These are phyloP conservation scores for Aphanomyces stellatus DNA, from an alignment of 352 stramenopile genomes.

Conservation along the genomic window DNA sequence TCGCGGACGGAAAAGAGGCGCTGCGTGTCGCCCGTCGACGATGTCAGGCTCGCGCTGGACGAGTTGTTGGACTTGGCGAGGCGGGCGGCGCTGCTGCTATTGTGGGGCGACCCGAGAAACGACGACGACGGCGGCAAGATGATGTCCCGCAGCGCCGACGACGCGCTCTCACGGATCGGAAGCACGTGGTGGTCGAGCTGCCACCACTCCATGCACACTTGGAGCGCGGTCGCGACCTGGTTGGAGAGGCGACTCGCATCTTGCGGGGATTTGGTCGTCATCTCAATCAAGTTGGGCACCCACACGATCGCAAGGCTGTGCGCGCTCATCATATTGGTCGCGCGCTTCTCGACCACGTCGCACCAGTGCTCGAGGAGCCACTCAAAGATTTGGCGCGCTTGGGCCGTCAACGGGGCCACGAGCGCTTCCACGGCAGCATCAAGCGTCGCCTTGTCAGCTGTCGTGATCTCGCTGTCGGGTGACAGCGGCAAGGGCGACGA, in stretches of 20 bases:
- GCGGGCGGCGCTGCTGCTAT: too few species aligned
- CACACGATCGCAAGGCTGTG: constrained; percentile 46
- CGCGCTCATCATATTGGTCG: constrained; percentile 41
- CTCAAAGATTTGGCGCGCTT: constrained; percentile 35
- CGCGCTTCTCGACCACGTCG: constrained; percentile 32
- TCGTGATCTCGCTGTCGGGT: background rate
- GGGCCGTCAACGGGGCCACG: constrained; percentile 25
- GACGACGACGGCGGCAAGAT: too few species aligned
- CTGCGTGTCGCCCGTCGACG: background rate
- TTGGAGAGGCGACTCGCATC: constrained; percentile 22
- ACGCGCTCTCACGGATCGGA: too few species aligned
- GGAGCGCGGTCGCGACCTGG: constrained; percentile 33
- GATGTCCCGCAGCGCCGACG: too few species aligned
- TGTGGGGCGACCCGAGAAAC: too few species aligned
- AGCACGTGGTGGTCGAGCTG: background rate
- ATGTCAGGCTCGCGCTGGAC: too few species aligned
- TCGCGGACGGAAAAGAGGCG: background rate
- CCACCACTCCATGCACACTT: constrained; percentile 34
- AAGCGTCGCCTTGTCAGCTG: background rate
- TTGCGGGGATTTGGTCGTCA: constrained; percentile 21
- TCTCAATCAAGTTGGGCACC: constrained; percentile 44
- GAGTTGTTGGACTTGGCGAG: too few species aligned
- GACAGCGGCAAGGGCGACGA: too few species aligned
- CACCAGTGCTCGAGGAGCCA: constrained; percentile 65
- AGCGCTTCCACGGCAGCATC: constrained; percentile 4